Evolutionary conservation across 108 stramenopile species (phyloP).

Genomic region (Discostella stelligeroides): DNA sequence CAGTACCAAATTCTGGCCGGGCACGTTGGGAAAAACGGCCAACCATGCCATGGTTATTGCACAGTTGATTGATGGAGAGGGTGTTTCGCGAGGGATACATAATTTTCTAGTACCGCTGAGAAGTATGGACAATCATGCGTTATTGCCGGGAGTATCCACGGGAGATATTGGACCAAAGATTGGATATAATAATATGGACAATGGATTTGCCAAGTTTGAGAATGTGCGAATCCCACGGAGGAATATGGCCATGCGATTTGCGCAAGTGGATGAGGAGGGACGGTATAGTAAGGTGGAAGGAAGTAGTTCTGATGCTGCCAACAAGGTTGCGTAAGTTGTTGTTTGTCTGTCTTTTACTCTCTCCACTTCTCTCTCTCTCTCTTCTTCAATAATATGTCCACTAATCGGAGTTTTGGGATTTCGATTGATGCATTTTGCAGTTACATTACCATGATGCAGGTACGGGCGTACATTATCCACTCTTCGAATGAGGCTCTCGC

Average conservation of each 20-base stretch:
- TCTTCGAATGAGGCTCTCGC: conserved; percentile 75
- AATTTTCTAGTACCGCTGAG: conserved; percentile 95
- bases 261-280: conserved; percentile 73
- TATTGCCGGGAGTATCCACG: conserved; percentile 87
- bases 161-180: conserved; percentile 98
- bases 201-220: conserved; percentile 90
- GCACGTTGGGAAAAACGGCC: conserved; percentile 91
- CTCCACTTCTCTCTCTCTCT: too few relatives aligned
- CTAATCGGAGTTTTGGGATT: too few relatives aligned
- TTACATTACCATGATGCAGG: conserved; percentile 98
- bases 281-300: conserved; percentile 57
- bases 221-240: conserved; percentile 86
- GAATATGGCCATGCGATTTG: conserved; percentile 95
- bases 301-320: conserved; percentile 65
- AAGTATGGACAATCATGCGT: conserved; percentile 72
- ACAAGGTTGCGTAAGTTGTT: conserved; percentile 66
- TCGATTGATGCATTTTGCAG: background rate
- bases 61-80: conserved; percentile 88
- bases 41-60: conserved; percentile 98
- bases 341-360: background rate
- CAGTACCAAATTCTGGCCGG: conserved; percentile 95
- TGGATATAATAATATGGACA: conserved; percentile 96
- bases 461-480: conserved; percentile 78
- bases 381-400: too few relatives aligned
- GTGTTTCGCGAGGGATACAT: conserved; percentile 86